Evolutionary conservation across 148 eudicot genomes (phyloP).

Genomic region (Vaccinium myrtillus): DNA sequence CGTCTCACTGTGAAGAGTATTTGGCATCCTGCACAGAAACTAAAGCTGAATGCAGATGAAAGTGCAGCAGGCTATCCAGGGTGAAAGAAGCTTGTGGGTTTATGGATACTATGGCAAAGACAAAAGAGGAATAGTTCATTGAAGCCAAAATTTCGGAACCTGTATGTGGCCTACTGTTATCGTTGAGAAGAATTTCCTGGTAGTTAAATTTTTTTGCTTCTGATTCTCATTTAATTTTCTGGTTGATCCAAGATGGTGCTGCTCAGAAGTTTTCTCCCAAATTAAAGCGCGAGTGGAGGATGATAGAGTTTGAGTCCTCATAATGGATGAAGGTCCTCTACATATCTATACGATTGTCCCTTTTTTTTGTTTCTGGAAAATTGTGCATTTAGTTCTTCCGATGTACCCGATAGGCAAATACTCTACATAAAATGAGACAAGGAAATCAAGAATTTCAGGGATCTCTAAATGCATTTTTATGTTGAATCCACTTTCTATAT

Average conservation of each 20-base stretch:
- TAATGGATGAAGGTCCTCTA: neutral
- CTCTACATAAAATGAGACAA: neutral
- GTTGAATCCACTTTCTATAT: neutral
- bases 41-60: neutral
- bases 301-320: neutral
- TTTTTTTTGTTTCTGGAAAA: neutral
- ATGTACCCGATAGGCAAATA: neutral
- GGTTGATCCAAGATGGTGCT: neutral
- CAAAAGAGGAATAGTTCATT: neutral
- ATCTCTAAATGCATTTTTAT: neutral
- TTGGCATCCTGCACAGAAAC: neutral
- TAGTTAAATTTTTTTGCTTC: neutral
- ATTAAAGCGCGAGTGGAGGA: neutral
- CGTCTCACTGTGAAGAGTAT: neutral
- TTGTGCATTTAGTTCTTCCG: neutral
- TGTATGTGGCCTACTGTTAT: neutral
- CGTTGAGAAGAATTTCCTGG: neutral
- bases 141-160: neutral
- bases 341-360: neutral
- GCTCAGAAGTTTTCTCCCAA: neutral
- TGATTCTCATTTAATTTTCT: neutral
- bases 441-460: neutral
- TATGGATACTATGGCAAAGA: neutral
- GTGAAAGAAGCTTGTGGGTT: neutral
- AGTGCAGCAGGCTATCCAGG: neutral